phyloP scores from a whole-genome alignment of 139 green algal species.

The Microglena sp. region DNA sequence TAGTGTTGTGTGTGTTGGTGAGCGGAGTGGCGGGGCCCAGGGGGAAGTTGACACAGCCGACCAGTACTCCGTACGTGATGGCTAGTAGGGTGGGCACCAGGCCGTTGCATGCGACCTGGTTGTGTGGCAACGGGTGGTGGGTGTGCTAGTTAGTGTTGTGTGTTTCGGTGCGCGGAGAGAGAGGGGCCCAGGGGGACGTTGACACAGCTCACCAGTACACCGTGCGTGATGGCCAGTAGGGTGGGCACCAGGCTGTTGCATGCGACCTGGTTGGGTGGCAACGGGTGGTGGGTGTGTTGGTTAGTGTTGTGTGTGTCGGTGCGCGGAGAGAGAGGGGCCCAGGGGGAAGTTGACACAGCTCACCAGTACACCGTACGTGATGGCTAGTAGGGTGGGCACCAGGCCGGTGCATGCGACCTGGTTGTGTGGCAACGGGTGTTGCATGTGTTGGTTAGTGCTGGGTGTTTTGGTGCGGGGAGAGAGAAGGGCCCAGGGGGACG shows the following conservation, averaged over 20 bases:
- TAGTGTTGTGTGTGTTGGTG: too few species aligned
- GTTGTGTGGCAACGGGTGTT: too few species aligned
- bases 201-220: conserved; percentile 35
- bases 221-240: conserved; percentile 36
- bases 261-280: conserved; percentile 20
- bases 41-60: conserved; percentile 45
- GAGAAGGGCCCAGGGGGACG: conserved; percentile 38
- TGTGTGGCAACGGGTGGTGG: too few species aligned
- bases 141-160: too few species aligned
- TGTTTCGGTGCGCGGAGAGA: not conserved
- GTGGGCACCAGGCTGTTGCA: conserved; percentile 45
- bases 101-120: conserved; percentile 50
- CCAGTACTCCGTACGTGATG: conserved; percentile 38
- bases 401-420: conserved; percentile 45
- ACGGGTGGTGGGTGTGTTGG: not conserved
- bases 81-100: conserved; percentile 40
- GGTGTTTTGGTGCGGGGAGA: too few species aligned
- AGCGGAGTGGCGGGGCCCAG: too few species aligned
- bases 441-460: too few species aligned
- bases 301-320: too few species aligned
- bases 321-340: conserved; percentile 4
- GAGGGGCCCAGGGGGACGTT: conserved; percentile 34
- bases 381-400: conserved; percentile 37
- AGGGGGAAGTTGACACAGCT: conserved; percentile 44
- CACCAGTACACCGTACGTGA: conserved; percentile 38